phyloP scores from a whole-genome alignment of 306 rosid genomes.

The Pterocarpus santalinus region DNA sequence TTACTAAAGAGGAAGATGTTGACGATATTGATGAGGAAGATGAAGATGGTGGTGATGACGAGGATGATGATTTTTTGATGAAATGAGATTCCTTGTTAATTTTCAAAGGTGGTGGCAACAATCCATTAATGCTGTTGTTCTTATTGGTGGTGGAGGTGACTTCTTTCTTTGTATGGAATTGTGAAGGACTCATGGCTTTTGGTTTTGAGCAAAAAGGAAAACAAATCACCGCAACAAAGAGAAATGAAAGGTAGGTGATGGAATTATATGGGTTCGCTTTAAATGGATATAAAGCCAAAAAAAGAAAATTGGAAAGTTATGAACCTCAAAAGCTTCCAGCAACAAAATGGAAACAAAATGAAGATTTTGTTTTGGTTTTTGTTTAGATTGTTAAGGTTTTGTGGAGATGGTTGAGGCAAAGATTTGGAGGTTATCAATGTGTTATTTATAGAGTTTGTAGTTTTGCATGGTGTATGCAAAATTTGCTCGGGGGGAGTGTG shows the following conservation, averaged over 20 bases:
- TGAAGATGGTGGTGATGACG: neutral
- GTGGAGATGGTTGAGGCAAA: constrained; percentile 36
- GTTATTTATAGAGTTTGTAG: constrained; percentile 30
- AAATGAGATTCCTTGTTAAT: constrained; percentile 70
- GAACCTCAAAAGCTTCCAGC: too few species aligned
- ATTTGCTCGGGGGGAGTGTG: too few species aligned
- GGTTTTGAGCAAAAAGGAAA: constrained; percentile 27
- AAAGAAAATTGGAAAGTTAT: neutral
- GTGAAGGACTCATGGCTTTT: constrained; percentile 61
- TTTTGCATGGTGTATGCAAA: constrained; percentile 24
- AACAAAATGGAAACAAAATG: neutral
- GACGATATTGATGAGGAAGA: constrained; percentile 36
- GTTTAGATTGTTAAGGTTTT: constrained; percentile 31
- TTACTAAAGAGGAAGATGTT: constrained; percentile 30
- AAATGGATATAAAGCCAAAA: neutral
- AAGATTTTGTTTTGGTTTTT: neutral
- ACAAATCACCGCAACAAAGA: constrained; percentile 28
- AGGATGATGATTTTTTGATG: constrained; percentile 55
- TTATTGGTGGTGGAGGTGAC: neutral
- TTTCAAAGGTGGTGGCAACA: constrained; percentile 68
- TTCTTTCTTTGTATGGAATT: constrained; percentile 53
- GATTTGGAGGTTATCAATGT: neutral
- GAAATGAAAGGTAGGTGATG: neutral
- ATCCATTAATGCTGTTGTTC: neutral
- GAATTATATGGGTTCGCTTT: constrained; percentile 39